A percentile compares a stretch with the other conserved stretches of the same genome.
These are phyloP conservation scores for Zoysia japonica DNA, from an alignment of 176 grass and related monocot species.

Conservation along the genomic window DNA sequence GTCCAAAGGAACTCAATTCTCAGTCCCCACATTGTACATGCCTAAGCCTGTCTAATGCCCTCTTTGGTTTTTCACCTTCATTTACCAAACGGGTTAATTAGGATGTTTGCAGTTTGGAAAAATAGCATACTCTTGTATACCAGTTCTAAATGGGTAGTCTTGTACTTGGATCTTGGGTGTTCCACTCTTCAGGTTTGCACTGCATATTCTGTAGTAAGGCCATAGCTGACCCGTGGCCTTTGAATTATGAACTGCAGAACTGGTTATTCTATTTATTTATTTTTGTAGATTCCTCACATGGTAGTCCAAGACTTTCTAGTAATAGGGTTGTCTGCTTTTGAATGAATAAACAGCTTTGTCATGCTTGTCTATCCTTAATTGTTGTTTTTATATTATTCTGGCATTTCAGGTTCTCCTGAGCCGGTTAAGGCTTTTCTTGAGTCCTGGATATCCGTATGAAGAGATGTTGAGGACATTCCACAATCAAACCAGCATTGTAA, in stretches of 20 bases:
- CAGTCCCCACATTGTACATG: not conserved
- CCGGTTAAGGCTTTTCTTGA: slow-evolving; percentile 94
- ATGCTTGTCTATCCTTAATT: not conserved
- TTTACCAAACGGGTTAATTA: not conserved
- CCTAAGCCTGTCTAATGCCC: not conserved
- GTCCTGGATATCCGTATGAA: slow-evolving; percentile 95
- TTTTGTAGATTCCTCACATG: not conserved
- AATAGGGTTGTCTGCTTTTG: slow-evolving; percentile 18
- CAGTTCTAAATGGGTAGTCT: not conserved
- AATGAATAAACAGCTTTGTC: slow-evolving; percentile 5
- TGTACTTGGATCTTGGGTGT: not conserved
- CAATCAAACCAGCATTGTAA: slow-evolving; percentile 89
- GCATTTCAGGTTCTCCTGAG: slow-evolving; percentile 80
- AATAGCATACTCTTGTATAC: not conserved
- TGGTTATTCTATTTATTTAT: not conserved
- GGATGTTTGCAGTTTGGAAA: not conserved
- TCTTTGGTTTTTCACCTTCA: not conserved
- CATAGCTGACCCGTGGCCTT: not conserved
- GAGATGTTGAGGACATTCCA: slow-evolving; percentile 88
- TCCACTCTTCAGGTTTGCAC: not conserved
- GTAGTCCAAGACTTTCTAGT: not conserved
- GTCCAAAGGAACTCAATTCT: not conserved
- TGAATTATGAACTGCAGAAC: not conserved
- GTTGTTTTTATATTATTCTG: slow-evolving; percentile 28
- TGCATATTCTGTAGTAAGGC: not conserved